Conservation (phyloP, 768 basidiomycete species). For the Cyclocybe cylindracea region DNA sequence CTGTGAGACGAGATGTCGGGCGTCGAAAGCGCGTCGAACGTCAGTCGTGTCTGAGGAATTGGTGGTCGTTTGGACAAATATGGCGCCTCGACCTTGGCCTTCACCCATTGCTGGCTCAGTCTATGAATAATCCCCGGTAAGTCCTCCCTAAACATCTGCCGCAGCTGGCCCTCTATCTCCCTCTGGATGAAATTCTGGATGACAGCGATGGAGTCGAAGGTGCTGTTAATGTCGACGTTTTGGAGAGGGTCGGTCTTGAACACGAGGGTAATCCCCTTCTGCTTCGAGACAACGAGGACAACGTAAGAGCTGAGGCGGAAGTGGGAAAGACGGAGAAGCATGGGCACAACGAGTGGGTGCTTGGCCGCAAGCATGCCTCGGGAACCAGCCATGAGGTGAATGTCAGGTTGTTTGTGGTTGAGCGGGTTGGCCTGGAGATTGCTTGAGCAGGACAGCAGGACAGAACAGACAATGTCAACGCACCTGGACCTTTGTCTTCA, state of each 20-base stretch:
- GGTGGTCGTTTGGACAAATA: constrained; percentile 64
- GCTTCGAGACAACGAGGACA: constrained; percentile 95
- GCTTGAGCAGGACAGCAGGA: neutral
- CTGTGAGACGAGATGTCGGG: constrained; percentile 35
- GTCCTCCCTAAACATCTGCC: constrained; percentile 98
- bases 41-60: constrained; percentile 29
- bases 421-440: constrained; percentile 83
- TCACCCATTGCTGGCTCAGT: constrained; percentile 94
- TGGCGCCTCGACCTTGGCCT: constrained; percentile 91
- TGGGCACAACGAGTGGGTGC: constrained; percentile 94
- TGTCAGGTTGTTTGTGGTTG: constrained; percentile 89
- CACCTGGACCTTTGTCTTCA: constrained; percentile 93
- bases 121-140: constrained; percentile 95
- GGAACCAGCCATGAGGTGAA: constrained; percentile 82
- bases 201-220: constrained; percentile 97
- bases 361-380: constrained; percentile 92
- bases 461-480: constrained; percentile 15
- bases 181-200: constrained; percentile 97
- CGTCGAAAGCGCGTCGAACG: constrained; percentile 40
- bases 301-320: constrained; percentile 95
- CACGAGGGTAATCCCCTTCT: constrained; percentile 97
- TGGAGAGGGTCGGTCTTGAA: constrained; percentile 99
- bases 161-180: constrained; percentile 94
- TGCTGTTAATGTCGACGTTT: constrained; percentile 95
- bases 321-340: constrained; percentile 95